Evolutionary conservation across 306 rosid species (phyloP).

Genomic region (Purshia tridentata): DNA sequence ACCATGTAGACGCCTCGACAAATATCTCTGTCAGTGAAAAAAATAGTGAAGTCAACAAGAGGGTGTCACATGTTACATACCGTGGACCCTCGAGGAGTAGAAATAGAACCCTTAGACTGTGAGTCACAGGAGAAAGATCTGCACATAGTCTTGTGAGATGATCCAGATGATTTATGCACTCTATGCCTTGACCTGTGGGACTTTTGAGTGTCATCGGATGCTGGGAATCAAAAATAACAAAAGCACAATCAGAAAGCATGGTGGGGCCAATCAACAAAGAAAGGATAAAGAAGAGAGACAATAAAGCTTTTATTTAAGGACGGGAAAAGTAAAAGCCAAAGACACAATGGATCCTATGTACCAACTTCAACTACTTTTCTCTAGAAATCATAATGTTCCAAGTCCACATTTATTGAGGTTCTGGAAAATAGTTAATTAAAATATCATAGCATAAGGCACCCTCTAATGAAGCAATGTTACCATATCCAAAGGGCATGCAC

Average conservation of each 20-base stretch:
- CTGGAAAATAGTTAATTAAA: slow-evolving; percentile 33
- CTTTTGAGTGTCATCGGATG: slow-evolving; percentile 88
- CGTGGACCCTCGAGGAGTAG: slow-evolving; percentile 73
- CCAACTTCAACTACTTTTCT: slow-evolving; percentile 49
- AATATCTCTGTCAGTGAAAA: neutral
- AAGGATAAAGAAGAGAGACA: slow-evolving; percentile 46
- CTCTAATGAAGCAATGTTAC: slow-evolving; percentile 4
- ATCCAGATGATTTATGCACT: slow-evolving; percentile 78
- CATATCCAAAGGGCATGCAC: slow-evolving; percentile 9
- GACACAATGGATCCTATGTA: slow-evolving; percentile 79
- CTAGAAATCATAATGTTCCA: slow-evolving; percentile 24
- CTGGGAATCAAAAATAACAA: slow-evolving; percentile 48
- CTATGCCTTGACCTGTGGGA: slow-evolving; percentile 90
- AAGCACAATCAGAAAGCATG: slow-evolving; percentile 38
- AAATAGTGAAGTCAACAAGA: slow-evolving; percentile 19
- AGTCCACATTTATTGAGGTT: slow-evolving; percentile 41
- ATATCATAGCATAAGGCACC: slow-evolving; percentile 14
- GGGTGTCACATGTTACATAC: slow-evolving; percentile 40
- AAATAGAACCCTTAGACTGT: slow-evolving; percentile 81
- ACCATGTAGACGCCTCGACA: neutral
- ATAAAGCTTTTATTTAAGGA: slow-evolving; percentile 32
- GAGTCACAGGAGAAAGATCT: slow-evolving; percentile 91
- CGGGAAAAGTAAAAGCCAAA: slow-evolving; percentile 51
- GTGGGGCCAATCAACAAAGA: slow-evolving; percentile 40
- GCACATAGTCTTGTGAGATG: slow-evolving; percentile 82